These are phyloP conservation scores for Emmonsiellopsis sp. DNA, from an alignment of 2,329 filamentous ascomycete genomes.

Conservation along the genomic window DNA sequence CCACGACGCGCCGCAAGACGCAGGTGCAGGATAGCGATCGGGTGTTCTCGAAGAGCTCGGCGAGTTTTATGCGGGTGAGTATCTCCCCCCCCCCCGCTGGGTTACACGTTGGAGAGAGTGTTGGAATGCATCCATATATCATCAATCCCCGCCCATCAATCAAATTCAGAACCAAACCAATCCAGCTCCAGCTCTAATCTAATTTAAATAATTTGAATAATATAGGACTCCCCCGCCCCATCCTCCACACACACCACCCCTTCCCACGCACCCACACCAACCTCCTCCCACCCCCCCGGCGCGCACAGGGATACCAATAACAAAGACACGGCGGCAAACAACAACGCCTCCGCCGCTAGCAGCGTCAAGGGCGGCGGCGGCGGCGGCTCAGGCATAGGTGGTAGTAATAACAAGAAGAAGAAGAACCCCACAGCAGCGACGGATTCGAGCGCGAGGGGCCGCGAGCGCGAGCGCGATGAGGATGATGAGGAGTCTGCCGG, in stretches of 20 bases:
- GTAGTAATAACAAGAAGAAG: constrained; percentile 31
- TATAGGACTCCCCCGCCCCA: constrained; percentile 33
- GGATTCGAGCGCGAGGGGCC: constrained; percentile 1
- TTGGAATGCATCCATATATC: background rate
- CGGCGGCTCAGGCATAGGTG: no score
- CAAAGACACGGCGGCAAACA: constrained; percentile 8
- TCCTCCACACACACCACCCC: constrained; percentile 38
- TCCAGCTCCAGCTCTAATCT: background rate
- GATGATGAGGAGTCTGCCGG: constrained; percentile 16
- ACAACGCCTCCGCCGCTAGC: constrained; percentile 15
- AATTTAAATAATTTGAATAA: background rate
- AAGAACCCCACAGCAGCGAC: constrained; percentile 24
- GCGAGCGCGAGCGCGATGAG: constrained; percentile 14
- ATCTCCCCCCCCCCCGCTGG: background rate
- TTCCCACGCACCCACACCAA: constrained; percentile 37
- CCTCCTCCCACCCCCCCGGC: constrained; percentile 23
- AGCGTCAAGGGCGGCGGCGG: constrained; percentile 22
- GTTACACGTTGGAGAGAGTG: no score
- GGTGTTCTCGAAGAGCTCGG: constrained; percentile 40
- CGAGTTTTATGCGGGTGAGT: constrained; percentile 37
- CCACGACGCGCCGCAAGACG: constrained; percentile 32
- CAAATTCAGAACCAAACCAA: background rate
- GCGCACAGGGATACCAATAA: constrained; percentile 11
- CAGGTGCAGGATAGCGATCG: constrained; percentile 37
- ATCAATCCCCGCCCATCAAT: background rate